phyloP scores from a whole-genome alignment of 208 protist species.

The Herpetomonas tarakana region DNA sequence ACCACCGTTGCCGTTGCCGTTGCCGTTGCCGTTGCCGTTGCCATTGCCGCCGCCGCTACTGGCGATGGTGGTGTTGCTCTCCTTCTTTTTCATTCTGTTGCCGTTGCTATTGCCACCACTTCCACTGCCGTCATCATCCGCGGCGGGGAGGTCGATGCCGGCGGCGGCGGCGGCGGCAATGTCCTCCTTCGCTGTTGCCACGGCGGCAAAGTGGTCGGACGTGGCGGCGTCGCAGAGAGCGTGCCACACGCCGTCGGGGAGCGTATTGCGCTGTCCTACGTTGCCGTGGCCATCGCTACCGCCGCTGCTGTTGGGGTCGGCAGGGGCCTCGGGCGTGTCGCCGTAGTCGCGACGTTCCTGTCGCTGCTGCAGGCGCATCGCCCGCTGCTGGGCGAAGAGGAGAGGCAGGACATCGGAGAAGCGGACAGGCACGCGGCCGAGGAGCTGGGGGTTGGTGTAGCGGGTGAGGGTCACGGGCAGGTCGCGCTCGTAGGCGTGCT shows the following conservation, averaged over 20 bases:
- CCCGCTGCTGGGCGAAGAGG: constrained; percentile 13
- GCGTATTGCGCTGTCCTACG: not conserved
- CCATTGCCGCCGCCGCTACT: not conserved
- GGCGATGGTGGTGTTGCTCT: too few relatives aligned
- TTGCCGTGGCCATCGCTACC: not conserved
- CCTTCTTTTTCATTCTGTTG: too few relatives aligned
- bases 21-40: constrained; percentile 3
- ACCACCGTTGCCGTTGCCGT: not conserved
- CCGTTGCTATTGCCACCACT: not conserved
- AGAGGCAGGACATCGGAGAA: constrained; percentile 15
- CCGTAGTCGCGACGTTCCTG: not conserved
- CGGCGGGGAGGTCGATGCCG: not conserved
- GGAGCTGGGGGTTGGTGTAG: constrained; percentile 18
- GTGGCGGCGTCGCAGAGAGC: not conserved
- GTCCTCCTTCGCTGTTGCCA: not conserved
- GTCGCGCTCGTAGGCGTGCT: constrained; percentile 21
- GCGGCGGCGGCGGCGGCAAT: not conserved
- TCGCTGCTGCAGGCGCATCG: constrained; percentile 1
- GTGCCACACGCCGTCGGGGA: not conserved
- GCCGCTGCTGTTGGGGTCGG: not conserved
- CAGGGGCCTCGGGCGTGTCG: not conserved
- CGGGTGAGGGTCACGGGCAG: constrained; percentile 17
- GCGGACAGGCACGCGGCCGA: constrained; percentile 16
- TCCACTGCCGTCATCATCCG: not conserved
- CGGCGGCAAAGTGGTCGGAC: not conserved